Base-by-base conservation (phyloP, 306 rosid genomes). In the Cyclanthera cordifolia region DNA sequence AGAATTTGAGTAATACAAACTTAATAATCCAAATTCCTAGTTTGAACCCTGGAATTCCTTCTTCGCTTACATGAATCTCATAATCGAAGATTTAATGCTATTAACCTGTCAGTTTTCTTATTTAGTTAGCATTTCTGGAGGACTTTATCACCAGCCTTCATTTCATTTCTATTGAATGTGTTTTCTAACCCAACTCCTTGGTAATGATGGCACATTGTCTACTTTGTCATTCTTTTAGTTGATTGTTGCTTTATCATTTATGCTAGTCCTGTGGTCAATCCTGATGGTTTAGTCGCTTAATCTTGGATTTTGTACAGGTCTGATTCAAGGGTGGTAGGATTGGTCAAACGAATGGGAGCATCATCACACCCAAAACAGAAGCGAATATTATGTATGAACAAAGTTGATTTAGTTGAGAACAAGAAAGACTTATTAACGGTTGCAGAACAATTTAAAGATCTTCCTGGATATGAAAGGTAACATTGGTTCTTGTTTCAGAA, bases 401-500 rank as follows among this genome's bases (percentile, higher is more conserved):
- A 93, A 82, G 83, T 93, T 79, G 96, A 93, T 82, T 82, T 93
- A 56, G 95, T 89, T 37, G 89, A 86, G 81, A 93, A 89, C 82
- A 93, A 93, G 90, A 93, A 90, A 83, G 91, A 93, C 55, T 77
- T 93, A 47, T 72, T 86, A 74, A 82, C 78, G 77, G 96, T 79
- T 80, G 86, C 86, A 3, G 91, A 87, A 74, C 85, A 93, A 78
- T 93, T 93, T 79, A 81, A 93, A 73, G 86, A 85, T 75, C 95
- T 93, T 72, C 90, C 94, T 14, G 99, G 95, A 75, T 93, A 73
- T 78, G 99, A 93, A 76, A 90, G 86, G 99, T 87, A 32, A n/a
- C 53, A 41, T 67, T 46, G 73, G 48, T 37, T 64, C 30, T 57
- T 39, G 55, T 25, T 65, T 72, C 7, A 48, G 16, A 37, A 6